phyloP scores from a whole-genome alignment of 257 asterid genomes.

The Paulownia fortunei region DNA sequence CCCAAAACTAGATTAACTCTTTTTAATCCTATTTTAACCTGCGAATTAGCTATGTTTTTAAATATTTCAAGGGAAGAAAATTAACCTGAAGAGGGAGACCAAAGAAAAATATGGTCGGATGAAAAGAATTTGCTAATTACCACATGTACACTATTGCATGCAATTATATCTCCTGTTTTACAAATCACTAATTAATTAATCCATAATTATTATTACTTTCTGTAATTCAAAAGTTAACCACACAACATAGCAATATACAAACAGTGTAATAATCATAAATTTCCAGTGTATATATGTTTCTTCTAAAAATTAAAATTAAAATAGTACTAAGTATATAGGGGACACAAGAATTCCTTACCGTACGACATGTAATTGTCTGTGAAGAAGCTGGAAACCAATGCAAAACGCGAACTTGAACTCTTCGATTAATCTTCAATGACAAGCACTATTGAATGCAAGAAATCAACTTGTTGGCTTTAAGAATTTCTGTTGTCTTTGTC shows the following conservation, averaged over 20 bases:
- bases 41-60: neutral
- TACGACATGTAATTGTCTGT: neutral
- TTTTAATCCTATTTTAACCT: neutral
- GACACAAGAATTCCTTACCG: conserved; percentile 28
- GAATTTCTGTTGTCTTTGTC: conserved; percentile 38
- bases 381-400: neutral
- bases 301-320: neutral
- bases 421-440: neutral
- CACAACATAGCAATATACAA: neutral
- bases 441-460: neutral
- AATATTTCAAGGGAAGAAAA: neutral
- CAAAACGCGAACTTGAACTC: neutral
- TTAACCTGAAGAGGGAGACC: neutral
- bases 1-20: neutral
- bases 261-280: neutral
- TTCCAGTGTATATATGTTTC: conserved; percentile 1
- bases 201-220: neutral
- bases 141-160: neutral
- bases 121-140: neutral
- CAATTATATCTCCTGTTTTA: neutral
- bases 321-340: neutral
- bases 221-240: neutral
- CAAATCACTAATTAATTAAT: neutral
- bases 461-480: conserved; percentile 14
- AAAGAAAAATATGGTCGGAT: neutral